Percentiles rank a stretch among this genome's conserved stretches.
Conservation (phyloP, 768 basidiomycete genomes). For the Lepiota brunneoincarnata region DNA sequence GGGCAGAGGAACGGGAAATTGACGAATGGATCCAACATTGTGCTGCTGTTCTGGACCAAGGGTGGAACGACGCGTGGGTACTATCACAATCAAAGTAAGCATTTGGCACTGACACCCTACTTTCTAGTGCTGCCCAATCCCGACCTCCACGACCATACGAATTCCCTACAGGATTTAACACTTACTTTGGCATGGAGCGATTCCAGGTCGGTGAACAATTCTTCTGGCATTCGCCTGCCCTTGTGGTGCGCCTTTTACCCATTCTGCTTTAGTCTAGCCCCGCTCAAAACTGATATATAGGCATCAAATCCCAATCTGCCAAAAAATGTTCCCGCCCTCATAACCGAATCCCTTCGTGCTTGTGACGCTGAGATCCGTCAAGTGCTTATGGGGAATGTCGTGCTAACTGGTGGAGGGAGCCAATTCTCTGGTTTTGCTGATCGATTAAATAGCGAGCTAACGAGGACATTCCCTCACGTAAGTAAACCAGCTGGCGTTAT, state of each 20-base stretch:
- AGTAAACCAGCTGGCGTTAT: constrained; percentile 25
- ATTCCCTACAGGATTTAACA: constrained; percentile 92
- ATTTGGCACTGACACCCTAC: background rate
- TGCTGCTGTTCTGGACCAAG: constrained; percentile 80
- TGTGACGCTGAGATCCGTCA: constrained; percentile 93
- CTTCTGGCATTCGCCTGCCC: constrained; percentile 68
- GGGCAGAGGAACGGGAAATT: constrained; percentile 79
- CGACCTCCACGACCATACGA: constrained; percentile 76
- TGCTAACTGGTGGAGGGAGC: constrained; percentile 93
- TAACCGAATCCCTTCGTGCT: constrained; percentile 73
- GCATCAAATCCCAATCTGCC: constrained; percentile 65
- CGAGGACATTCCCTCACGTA: constrained; percentile 75
- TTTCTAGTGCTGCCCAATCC: constrained; percentile 51
- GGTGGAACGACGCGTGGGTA: constrained; percentile 85
- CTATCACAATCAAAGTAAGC: background rate
- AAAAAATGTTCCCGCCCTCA: constrained; percentile 72
- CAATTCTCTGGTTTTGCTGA: constrained; percentile 85
- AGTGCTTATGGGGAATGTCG: constrained; percentile 88
- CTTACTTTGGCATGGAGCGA: constrained; percentile 79
- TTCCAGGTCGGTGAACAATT: constrained; percentile 85
- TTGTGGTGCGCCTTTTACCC: constrained; percentile 42
- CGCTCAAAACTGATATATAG: constrained; percentile 19
- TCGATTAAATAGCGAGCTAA: constrained; percentile 74
- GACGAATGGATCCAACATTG: constrained; percentile 94
- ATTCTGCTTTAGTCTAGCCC: background rate